Percentiles rank a stretch among this genome's conserved stretches.
These are phyloP conservation scores for Ordospora pajunii DNA, from an alignment of 371 early-diverging fungal species.

Conservation along the genomic window DNA sequence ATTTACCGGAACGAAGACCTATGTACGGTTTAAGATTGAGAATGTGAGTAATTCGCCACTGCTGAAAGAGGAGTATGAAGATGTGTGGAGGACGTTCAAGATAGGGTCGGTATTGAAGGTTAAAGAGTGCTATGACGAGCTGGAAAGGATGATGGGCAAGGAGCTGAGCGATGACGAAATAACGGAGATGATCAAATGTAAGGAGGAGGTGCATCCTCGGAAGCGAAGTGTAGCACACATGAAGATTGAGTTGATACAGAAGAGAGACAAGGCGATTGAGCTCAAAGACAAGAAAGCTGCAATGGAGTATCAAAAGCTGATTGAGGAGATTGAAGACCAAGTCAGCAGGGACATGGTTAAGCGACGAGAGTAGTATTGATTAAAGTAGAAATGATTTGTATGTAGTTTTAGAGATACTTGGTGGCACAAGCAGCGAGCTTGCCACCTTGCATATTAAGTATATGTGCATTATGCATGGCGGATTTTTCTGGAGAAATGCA, in stretches of 20 bases:
- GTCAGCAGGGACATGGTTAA: no score
- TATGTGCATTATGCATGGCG: background rate
- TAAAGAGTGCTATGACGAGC: slow-evolving; percentile 7
- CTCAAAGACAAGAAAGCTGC: slow-evolving; percentile 33
- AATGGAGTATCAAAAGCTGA: slow-evolving; percentile 29
- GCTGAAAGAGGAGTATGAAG: slow-evolving; percentile 46
- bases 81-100: slow-evolving; percentile 20
- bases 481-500: slow-evolving; percentile 9
- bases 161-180: slow-evolving; percentile 47
- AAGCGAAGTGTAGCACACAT: slow-evolving; percentile 20
- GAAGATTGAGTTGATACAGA: slow-evolving; percentile 44
- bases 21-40: slow-evolving; percentile 33
- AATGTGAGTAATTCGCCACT: slow-evolving; percentile 45
- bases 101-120: background rate
- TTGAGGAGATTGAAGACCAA: slow-evolving; percentile 46
- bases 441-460: no score
- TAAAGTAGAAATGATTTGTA: no score
- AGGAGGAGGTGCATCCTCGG: slow-evolving; percentile 31
- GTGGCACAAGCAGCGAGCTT: no score
- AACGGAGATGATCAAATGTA: slow-evolving; percentile 39
- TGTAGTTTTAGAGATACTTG: no score
- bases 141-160: slow-evolving; percentile 35
- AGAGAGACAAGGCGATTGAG: slow-evolving; percentile 44
- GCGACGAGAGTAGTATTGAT: no score
- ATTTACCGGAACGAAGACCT: slow-evolving; percentile 20